These are phyloP conservation scores for Sporothrix globosa DNA, from an alignment of 2,329 filamentous ascomycete genomes.

Conservation along the genomic window DNA sequence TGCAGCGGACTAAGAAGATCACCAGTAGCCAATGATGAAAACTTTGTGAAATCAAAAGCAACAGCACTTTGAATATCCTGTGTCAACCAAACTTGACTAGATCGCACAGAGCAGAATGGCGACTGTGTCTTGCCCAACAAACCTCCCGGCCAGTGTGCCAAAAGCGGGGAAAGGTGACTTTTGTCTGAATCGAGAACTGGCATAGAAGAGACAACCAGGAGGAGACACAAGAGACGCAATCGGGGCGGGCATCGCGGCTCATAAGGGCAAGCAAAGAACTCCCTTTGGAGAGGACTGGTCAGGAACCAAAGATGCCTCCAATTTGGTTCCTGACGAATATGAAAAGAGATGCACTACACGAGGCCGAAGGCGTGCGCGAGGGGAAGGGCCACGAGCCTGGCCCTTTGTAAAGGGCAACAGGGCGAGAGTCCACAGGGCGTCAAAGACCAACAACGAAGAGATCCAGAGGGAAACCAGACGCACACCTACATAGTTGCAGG, in stretches of 20 bases:
- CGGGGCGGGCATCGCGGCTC: constrained; percentile 14
- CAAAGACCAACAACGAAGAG: too few species aligned
- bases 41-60: not conserved
- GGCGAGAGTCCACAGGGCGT: not conserved
- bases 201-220: not conserved
- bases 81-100: constrained; percentile 18
- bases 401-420: not conserved
- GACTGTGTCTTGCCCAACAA: constrained; percentile 7
- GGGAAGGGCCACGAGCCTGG: not conserved
- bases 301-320: constrained; percentile 20
- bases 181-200: constrained; percentile 5
- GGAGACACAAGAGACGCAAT: not conserved
- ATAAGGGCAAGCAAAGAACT: not conserved
- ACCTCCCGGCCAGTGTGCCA: not conserved
- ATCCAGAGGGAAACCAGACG: too few species aligned
- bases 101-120: constrained; percentile 21
- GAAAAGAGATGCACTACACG: not conserved
- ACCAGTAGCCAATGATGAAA: not conserved
- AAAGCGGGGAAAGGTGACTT: constrained; percentile 5
- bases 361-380: constrained; percentile 8
- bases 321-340: not conserved
- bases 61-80: not conserved
- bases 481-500: too few species aligned
- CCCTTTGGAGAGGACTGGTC: constrained; percentile 5
- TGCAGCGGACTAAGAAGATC: not conserved